Evolutionary conservation across 345 rosid genomes (phyloP).

Genomic region (Pistacia integerrima): DNA sequence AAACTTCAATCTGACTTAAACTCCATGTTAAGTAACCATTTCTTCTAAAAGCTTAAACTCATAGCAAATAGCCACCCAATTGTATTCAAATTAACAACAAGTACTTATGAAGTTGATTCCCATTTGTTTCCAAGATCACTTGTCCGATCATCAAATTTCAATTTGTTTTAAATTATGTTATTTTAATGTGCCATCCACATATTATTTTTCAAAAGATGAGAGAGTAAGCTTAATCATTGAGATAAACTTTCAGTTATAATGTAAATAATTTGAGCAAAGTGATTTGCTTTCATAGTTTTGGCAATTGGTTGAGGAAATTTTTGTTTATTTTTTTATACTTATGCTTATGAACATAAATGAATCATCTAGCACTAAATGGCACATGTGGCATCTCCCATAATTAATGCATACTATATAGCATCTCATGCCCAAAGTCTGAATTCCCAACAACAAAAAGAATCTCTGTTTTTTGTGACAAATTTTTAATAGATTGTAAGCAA

Average conservation of each 20-base stretch:
- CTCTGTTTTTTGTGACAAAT: neutral
- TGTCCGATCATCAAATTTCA: neutral
- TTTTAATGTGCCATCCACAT: neutral
- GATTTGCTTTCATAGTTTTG: constrained; percentile 12
- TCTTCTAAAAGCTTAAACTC: neutral
- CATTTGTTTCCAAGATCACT: neutral
- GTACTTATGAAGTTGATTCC: neutral
- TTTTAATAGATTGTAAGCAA: neutral
- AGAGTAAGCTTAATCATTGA: neutral
- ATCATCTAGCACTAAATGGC: too few species aligned
- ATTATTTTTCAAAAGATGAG: constrained; percentile 1
- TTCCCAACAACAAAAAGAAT: neutral
- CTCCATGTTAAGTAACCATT: neutral
- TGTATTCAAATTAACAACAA: too few species aligned
- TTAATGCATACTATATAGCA: neutral
- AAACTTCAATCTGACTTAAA: neutral
- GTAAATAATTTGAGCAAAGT: constrained; percentile 1
- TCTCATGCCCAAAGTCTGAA: neutral
- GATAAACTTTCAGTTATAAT: neutral
- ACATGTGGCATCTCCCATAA: too few species aligned
- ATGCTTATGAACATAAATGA: neutral
- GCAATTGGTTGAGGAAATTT: neutral
- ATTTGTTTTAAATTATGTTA: neutral
- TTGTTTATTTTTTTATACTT: neutral
- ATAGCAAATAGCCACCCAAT: neutral